These are phyloP conservation scores for Eucalyptus pauciflora DNA, from an alignment of 345 rosid species.

Conservation along the genomic window DNA sequence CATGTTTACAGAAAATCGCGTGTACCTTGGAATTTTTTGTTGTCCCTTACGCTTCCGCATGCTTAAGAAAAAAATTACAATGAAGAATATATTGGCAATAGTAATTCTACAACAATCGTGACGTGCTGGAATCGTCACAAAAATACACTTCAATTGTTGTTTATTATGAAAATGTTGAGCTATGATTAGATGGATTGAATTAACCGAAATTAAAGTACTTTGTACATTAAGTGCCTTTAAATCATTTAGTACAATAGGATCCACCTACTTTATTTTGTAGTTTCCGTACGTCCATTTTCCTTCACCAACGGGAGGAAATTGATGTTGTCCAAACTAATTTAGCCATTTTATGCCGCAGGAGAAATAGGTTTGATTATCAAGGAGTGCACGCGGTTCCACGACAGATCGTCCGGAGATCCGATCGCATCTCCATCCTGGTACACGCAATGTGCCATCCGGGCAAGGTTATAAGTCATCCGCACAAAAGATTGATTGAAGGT, in stretches of 20 bases:
- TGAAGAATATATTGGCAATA: too few species aligned
- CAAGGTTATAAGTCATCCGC: constrained; percentile 9
- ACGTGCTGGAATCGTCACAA: accelerated
- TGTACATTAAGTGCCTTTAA: background rate
- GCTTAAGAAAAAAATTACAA: too few species aligned
- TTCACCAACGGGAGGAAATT: background rate
- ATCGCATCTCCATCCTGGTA: constrained; percentile 35
- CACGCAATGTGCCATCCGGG: constrained; percentile 6
- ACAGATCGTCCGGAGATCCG: constrained; percentile 11
- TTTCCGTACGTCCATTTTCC: background rate
- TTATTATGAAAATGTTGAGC: background rate
- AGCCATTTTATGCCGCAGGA: background rate
- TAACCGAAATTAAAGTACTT: background rate
- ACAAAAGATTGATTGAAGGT: constrained; percentile 3
- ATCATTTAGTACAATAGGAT: background rate
- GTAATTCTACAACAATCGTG: too few species aligned
- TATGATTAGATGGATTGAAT: background rate
- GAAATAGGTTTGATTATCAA: constrained; percentile 16
- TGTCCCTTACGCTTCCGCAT: too few species aligned
- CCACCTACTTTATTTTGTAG: background rate
- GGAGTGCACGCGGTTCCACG: constrained; percentile 5
- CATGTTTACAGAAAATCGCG: accelerated
- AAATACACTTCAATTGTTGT: background rate
- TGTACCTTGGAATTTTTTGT: too few species aligned
- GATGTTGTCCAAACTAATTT: background rate